These are phyloP conservation scores for Pleurotus ostreatus DNA, from an alignment of 768 basidiomycete genomes.

Conservation along the genomic window DNA sequence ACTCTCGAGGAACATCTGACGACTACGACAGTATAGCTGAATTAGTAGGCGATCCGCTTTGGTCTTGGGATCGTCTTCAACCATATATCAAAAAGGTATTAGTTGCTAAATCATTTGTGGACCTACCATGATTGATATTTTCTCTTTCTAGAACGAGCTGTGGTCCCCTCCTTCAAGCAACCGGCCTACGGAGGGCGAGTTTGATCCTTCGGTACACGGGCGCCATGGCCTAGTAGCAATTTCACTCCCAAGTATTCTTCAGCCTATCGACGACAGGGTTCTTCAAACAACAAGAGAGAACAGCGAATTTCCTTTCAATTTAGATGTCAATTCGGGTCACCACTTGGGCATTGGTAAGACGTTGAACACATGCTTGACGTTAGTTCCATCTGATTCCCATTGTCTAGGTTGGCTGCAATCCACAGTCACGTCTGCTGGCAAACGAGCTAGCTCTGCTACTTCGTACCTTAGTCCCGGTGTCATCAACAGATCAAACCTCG, in stretches of 20 bases:
- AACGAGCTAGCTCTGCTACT: constrained; percentile 20
- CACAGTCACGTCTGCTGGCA: constrained; percentile 14
- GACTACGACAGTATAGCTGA: neutral
- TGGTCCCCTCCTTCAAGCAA: constrained; percentile 16
- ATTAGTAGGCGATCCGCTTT: constrained; percentile 4
- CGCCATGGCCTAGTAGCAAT: constrained; percentile 16
- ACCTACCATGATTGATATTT: neutral
- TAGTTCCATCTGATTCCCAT: neutral
- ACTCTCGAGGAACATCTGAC: neutral
- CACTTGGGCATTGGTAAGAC: constrained; percentile 22
- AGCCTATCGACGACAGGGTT: constrained; percentile 16
- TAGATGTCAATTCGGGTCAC: constrained; percentile 28
- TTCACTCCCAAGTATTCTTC: constrained; percentile 17
- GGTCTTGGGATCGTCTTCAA: constrained; percentile 27
- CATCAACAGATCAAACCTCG: constrained; percentile 19
- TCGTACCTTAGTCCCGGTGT: constrained; percentile 20
- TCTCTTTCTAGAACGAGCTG: constrained; percentile 12
- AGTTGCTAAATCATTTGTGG: neutral
- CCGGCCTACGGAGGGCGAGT: constrained; percentile 21
- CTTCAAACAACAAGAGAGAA: constrained; percentile 19
- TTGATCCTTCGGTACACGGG: constrained; percentile 24
- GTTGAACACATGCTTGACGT: neutral
- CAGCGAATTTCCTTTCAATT: constrained; percentile 25
- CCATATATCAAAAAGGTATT: constrained; percentile 23
- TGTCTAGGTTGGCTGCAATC: constrained; percentile 16